phyloP scores from a whole-genome alignment of 2,329 filamentous ascomycete species.

The Alternaria solani region DNA sequence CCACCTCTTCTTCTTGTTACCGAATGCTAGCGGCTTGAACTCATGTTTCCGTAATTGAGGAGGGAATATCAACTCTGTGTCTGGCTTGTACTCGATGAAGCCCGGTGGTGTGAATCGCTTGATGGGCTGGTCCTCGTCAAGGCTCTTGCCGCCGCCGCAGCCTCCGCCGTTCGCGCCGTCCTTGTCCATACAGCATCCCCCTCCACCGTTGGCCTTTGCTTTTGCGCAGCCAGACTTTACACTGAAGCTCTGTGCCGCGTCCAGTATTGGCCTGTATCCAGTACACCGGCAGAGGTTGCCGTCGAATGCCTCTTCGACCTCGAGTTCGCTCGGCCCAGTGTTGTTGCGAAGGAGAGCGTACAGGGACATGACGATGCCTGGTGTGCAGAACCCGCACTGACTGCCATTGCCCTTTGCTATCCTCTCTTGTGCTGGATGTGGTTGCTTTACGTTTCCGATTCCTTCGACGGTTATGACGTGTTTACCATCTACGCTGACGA shows the following conservation, averaged over 20 bases:
- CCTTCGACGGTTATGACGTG: constrained; percentile 98
- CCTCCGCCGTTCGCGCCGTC: constrained; percentile 53
- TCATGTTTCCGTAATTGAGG: constrained; percentile 83
- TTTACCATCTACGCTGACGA: constrained; percentile 94
- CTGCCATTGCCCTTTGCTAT: constrained; percentile 92
- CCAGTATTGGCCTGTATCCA: constrained; percentile 90
- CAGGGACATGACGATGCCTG: constrained; percentile 96
- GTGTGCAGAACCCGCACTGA: constrained; percentile 95
- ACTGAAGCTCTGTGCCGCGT: constrained; percentile 91
- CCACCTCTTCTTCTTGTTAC: constrained; percentile 95
- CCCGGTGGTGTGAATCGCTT: constrained; percentile 82
- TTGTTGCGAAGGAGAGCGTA: constrained; percentile 93
- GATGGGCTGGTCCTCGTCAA: constrained; percentile 53
- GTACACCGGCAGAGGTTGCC: constrained; percentile 96
- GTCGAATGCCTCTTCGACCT: constrained; percentile 95
- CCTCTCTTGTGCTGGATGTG: constrained; percentile 89
- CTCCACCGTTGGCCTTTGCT: constrained; percentile 64
- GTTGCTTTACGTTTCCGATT: constrained; percentile 85
- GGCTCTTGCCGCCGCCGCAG: constrained; percentile 54
- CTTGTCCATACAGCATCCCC: constrained; percentile 76
- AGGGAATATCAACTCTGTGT: constrained; percentile 95
- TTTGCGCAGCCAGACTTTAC: constrained; percentile 64
- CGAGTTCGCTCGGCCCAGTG: constrained; percentile 75
- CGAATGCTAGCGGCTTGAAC: constrained; percentile 82
- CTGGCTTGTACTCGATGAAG: constrained; percentile 92